phyloP scores from a whole-genome alignment of 2,329 filamentous ascomycete genomes.

The Penicillium sp. region DNA sequence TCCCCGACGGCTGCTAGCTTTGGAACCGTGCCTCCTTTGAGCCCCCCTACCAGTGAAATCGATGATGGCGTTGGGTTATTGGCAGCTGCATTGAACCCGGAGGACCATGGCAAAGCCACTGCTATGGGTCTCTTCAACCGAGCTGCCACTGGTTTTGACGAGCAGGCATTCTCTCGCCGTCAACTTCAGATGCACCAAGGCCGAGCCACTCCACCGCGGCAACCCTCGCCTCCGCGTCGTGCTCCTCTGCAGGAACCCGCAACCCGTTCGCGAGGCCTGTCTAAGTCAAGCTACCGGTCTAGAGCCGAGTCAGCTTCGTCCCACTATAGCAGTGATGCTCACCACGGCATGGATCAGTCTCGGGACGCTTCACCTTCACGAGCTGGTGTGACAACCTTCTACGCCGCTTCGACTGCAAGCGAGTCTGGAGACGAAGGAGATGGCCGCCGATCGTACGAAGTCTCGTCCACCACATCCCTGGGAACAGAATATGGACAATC shows the following conservation, averaged over 20 bases:
- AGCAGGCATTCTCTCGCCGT: conserved; percentile 80
- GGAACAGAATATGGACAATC: conserved; percentile 42
- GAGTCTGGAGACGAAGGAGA: conserved; percentile 45
- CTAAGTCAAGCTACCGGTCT: conserved; percentile 43
- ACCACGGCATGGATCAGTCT: conserved; percentile 29
- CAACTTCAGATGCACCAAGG: conserved; percentile 80
- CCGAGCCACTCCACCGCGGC: conserved; percentile 59
- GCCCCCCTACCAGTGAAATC: conserved; percentile 72
- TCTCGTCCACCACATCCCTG: conserved; percentile 29
- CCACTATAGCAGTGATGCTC: conserved; percentile 39
- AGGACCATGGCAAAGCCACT: conserved; percentile 81
- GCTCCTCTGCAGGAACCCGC: conserved; percentile 25
- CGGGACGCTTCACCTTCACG: conserved; percentile 34
- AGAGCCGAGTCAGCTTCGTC: conserved; percentile 44
- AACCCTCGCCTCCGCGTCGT: conserved; percentile 32
- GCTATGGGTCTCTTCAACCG: conserved; percentile 74
- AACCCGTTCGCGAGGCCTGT: conserved; percentile 37
- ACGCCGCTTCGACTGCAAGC: conserved; percentile 41
- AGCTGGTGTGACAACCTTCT: conserved; percentile 35
- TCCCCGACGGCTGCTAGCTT: conserved; percentile 35
- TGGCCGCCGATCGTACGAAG: conserved; percentile 27
- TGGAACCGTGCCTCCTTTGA: conserved; percentile 61
- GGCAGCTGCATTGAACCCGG: conserved; percentile 67
- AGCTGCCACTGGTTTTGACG: conserved; percentile 76
- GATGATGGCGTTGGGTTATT: conserved; percentile 70